Evolutionary conservation across 2,329 filamentous ascomycete genomes (phyloP).

Genomic region (Periconia sp.): DNA sequence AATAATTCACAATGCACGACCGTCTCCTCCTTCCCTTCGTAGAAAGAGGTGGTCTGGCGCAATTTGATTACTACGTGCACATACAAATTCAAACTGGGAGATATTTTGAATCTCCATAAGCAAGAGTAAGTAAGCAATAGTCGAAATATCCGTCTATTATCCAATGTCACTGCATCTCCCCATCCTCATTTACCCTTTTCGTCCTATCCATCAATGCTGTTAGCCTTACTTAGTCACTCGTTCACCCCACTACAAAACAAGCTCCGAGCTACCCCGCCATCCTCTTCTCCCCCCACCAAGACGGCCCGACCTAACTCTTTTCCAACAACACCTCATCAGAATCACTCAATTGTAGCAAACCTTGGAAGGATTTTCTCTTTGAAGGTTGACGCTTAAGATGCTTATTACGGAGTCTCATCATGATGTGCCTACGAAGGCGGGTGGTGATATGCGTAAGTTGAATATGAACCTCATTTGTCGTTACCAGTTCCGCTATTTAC

Average conservation of each 20-base stretch:
- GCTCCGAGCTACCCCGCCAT: neutral
- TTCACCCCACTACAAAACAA: neutral
- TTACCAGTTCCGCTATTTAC: neutral
- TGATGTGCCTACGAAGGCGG: conserved; percentile 62
- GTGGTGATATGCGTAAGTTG: conserved; percentile 60
- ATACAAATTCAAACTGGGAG: no score
- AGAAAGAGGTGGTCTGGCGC: no score
- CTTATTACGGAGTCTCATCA: conserved; percentile 60
- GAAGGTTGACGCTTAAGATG: conserved; percentile 46
- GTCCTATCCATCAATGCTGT: neutral
- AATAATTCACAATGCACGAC: no score
- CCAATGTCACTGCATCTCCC: no score
- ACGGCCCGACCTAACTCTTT: neutral
- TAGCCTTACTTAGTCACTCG: neutral
- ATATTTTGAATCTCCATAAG: no score
- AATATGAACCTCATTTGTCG: neutral
- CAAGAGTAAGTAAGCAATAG: no score
- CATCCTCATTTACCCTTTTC: neutral
- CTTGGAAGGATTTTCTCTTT: no score
- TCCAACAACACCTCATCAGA: no score
- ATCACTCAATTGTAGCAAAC: neutral
- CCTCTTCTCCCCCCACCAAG: neutral
- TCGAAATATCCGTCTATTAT: no score
- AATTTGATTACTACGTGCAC: no score
- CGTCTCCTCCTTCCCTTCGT: no score